Conservation (phyloP, 2,329 filamentous ascomycete species). For the Aspergillus luchuensis region DNA sequence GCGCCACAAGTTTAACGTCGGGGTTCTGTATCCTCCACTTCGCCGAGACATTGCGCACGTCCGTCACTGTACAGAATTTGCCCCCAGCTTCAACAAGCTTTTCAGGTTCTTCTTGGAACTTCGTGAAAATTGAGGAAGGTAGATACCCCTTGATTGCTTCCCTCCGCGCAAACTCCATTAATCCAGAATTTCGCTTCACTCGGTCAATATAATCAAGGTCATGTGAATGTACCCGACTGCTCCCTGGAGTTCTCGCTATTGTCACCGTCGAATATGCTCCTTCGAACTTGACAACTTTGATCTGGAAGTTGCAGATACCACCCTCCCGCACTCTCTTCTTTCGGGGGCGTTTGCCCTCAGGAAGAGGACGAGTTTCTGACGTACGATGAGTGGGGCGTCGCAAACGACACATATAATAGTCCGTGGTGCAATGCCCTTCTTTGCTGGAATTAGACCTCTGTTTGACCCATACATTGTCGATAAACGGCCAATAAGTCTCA, state of each 20-base stretch:
- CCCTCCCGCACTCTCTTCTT: conserved; percentile 50
- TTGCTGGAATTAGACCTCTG: conserved; percentile 47
- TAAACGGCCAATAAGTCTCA: conserved; percentile 51
- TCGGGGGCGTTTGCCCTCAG: conserved; percentile 49
- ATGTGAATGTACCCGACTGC: conserved; percentile 46
- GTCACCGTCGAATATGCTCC: conserved; percentile 48
- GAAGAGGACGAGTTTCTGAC: conserved; percentile 43
- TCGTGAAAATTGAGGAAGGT: conserved; percentile 52
- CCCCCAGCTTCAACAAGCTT: conserved; percentile 49
- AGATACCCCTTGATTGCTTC: conserved; percentile 51
- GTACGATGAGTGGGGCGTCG: conserved; percentile 44
- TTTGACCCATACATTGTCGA: conserved; percentile 55
- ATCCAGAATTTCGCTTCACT: conserved; percentile 51
- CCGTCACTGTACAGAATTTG: conserved; percentile 49
- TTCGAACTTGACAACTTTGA: conserved; percentile 50
- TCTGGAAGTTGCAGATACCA: conserved; percentile 50
- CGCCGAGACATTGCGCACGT: conserved; percentile 52
- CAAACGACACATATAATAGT: conserved; percentile 52
- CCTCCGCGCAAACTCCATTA: conserved; percentile 50
- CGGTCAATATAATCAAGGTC: conserved; percentile 52
- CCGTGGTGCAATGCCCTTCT: conserved; percentile 46
- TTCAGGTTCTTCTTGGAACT: conserved; percentile 49
- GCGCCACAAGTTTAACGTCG: conserved; percentile 45
- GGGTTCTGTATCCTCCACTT: conserved; percentile 52
- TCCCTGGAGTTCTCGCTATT: conserved; percentile 45